Percentiles rank a stretch among this genome's conserved stretches.
phyloP scores from a whole-genome alignment of 2,329 filamentous ascomycete genomes.

The Geosmithia putterillii region DNA sequence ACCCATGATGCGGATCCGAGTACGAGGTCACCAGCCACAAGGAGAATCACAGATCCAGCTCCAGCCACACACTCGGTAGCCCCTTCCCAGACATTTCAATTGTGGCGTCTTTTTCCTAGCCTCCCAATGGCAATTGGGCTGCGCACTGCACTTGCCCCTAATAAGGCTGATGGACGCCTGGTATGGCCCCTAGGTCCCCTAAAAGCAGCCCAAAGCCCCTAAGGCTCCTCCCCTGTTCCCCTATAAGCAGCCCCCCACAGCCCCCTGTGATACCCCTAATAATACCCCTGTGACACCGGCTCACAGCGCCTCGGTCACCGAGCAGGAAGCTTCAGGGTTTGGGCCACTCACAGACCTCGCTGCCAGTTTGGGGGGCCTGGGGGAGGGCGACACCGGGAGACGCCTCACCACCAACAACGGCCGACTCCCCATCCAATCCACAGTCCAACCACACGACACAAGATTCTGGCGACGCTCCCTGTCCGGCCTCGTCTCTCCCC shows the following conservation, averaged over 20 bases:
- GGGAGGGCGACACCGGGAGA: constrained; percentile 9
- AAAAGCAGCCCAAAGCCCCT: too few species aligned
- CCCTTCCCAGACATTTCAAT: too few species aligned
- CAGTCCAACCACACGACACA: constrained; percentile 1
- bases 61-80: neutral
- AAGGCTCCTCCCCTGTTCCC: too few species aligned
- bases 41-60: too few species aligned
- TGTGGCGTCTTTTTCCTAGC: too few species aligned
- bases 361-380: neutral
- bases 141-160: too few species aligned
- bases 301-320: neutral
- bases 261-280: neutral
- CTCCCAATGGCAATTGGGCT: too few species aligned
- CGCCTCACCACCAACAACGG: constrained; percentile 23
- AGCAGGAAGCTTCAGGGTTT: neutral
- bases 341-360: neutral
- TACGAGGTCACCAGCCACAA: too few species aligned
- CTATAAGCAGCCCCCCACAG: too few species aligned
- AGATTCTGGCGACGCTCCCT: neutral
- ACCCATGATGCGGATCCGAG: neutral
- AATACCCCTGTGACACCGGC: neutral
- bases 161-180: too few species aligned
- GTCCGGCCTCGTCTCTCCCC: constrained; percentile 12
- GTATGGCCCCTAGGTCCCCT: too few species aligned
- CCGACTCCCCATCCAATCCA: constrained; percentile 13